Conservation (phyloP, 805 yeast genomes). For the Candida ovalis region DNA sequence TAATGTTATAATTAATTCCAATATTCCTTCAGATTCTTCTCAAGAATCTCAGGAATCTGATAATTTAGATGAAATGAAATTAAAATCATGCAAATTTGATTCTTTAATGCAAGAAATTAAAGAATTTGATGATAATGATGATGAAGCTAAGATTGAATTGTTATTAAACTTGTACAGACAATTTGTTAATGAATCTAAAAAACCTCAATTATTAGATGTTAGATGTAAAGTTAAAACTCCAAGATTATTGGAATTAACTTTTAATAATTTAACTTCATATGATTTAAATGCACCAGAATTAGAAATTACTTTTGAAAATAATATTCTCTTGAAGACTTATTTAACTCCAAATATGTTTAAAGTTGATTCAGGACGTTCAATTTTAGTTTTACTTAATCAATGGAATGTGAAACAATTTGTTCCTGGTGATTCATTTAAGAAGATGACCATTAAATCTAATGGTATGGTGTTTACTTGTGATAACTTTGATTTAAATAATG, state of each 20-base stretch:
- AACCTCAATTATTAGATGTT: neutral
- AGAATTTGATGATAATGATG: neutral
- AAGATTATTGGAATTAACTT: slow-evolving; percentile 4
- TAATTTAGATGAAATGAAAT: slow-evolving; percentile 7
- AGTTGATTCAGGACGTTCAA: slow-evolving; percentile 4
- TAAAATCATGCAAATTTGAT: slow-evolving; percentile 10
- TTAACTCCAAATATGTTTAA: slow-evolving; percentile 14
- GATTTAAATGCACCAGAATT: slow-evolving; percentile 11
- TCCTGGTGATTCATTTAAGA: neutral
- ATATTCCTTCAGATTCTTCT: neutral
- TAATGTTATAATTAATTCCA: neutral
- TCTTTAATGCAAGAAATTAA: slow-evolving; percentile 12
- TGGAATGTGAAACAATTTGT: neutral
- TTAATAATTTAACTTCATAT: slow-evolving; percentile 6
- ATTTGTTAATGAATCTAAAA: slow-evolving; percentile 3
- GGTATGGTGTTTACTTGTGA: neutral
- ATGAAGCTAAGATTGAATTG: slow-evolving; percentile 10
- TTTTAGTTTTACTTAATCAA: slow-evolving; percentile 2
- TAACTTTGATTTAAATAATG: neutral
- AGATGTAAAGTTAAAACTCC: slow-evolving; percentile 2
- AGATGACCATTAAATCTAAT: neutral
- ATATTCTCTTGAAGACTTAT: neutral
- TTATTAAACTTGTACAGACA: slow-evolving; percentile 4
- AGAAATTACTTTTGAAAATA: slow-evolving; percentile 1
- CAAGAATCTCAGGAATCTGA: neutral